A percentile compares a stretch with the other conserved stretches of the same genome.
phyloP scores from a whole-genome alignment of 2,329 filamentous ascomycete genomes.

The Aspergillus floridensis region DNA sequence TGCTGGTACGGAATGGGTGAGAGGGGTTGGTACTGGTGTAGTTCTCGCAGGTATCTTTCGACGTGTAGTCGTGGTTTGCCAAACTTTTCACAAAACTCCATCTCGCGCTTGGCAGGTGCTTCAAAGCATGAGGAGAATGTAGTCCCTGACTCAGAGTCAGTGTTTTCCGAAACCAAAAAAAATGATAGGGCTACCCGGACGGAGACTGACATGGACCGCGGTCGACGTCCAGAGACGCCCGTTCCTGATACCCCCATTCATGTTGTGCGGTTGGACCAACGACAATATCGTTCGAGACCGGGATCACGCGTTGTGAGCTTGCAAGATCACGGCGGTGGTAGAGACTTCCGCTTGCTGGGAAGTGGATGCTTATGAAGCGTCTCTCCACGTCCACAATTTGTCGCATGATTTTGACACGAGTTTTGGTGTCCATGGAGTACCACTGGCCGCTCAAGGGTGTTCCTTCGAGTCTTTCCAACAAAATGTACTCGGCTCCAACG shows the following conservation, averaged over 20 bases:
- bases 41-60: slow-evolving; percentile 21
- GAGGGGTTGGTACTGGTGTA: slow-evolving; percentile 16
- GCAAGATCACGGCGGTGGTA: slow-evolving; percentile 24
- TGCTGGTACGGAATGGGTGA: slow-evolving; percentile 15
- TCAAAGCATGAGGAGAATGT: slow-evolving; percentile 7
- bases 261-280: slow-evolving; percentile 22
- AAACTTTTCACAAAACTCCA: slow-evolving; percentile 22
- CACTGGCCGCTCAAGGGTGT: slow-evolving; percentile 32
- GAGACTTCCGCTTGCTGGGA: slow-evolving; percentile 30
- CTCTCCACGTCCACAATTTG: slow-evolving; percentile 26
- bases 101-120: slow-evolving; percentile 26
- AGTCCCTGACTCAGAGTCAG: slow-evolving; percentile 6
- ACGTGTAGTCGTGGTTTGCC: slow-evolving; percentile 23
- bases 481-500: slow-evolving; percentile 40
- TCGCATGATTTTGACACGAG: slow-evolving; percentile 21
- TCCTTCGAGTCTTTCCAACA: slow-evolving; percentile 38
- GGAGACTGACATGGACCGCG: slow-evolving; percentile 24
- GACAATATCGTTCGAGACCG: not conserved
- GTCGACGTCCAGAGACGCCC: slow-evolving; percentile 18
- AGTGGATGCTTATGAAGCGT: slow-evolving; percentile 19
- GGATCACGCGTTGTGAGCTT: slow-evolving; percentile 4
- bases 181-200: not conserved
- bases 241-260: slow-evolving; percentile 26
- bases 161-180: slow-evolving; percentile 7
- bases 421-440: slow-evolving; percentile 28